Evolutionary conservation across 345 rosid species (phyloP), one percentile per base, ranked within the genome.

Genomic region (Citrus trifoliata): DNA sequence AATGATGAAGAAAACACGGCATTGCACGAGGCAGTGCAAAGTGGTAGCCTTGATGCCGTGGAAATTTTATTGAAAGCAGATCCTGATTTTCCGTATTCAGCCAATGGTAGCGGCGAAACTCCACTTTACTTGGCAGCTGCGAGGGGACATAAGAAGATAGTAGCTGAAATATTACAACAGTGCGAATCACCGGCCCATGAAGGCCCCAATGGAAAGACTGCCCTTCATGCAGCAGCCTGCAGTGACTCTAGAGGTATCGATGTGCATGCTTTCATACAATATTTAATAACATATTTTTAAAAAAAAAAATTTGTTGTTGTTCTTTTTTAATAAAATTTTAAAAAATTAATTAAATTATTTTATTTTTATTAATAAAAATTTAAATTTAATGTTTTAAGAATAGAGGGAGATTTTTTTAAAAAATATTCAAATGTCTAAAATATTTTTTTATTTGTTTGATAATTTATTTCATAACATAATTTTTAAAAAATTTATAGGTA

Each of bases 231-330:
- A 0, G 72, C 56, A 10, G 72, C 2, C 4, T 12, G 14, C 53
- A 48, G 5, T 3, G 18, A 1, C 53, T 48, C 5, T 13, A 0
- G 0, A 0, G 2, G 53, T 40, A 9, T 9, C 0, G 46, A 40
- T 2, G 53, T 13, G 5, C 51, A 42, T 3, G 51, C 51, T 42
- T 42, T 8, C 14, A 42, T 10, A 42, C 14, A 10, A 46, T 46
- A 12, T 13, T 46, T 46, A 46, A 46, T 46, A 6, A 2, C 40
- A 6, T 37, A 35, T 40, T 40, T 2, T 40, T 40, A 0, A 10
- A 40, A 38, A 10, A n/a, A n/a, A n/a, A 40, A 40, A 10, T 42
- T 38, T 2, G 46, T 40, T 40, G 46, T 40, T 40, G 4, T 42
- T 40, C 42, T 0, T 2, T 10, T 42, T 42, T 10, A 40, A 40